Evolutionary conservation across 805 yeast genomes (phyloP).

Genomic region (Starmerella lactis-condensi): DNA sequence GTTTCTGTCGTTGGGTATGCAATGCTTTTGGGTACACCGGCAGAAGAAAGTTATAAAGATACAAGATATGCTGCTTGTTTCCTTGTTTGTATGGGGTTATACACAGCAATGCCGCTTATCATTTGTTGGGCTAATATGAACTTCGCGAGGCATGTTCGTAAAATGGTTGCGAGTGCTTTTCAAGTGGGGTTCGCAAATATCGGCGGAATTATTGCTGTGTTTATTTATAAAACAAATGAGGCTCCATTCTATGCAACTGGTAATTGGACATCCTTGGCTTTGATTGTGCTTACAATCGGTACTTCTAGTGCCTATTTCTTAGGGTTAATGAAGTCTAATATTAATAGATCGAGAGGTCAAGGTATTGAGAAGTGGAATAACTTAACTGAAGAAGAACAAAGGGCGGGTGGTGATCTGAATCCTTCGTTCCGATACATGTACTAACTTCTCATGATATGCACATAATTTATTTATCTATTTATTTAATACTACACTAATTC

Average conservation of each 20-base stretch:
- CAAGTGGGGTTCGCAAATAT: constrained; percentile 57
- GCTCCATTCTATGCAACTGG: constrained; percentile 46
- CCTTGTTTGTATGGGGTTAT: constrained; percentile 38
- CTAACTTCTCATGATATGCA: constrained; percentile 4
- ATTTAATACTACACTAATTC: too few relatives aligned
- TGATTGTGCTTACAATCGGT: constrained; percentile 28
- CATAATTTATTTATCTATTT: too few relatives aligned
- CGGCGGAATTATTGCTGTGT: constrained; percentile 52
- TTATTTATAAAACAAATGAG: constrained; percentile 34
- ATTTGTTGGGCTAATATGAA: constrained; percentile 51
- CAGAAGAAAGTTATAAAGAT: constrained; percentile 20
- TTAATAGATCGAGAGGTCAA: constrained; percentile 15
- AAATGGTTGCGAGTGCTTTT: constrained; percentile 39
- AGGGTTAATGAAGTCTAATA: constrained; percentile 20
- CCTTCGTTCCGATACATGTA: constrained; percentile 21
- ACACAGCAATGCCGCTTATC: constrained; percentile 48
- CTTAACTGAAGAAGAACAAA: constrained; percentile 13
- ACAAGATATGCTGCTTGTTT: constrained; percentile 49
- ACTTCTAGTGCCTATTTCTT: constrained; percentile 23
- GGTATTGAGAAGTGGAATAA: constrained; percentile 16
- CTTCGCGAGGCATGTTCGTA: constrained; percentile 43
- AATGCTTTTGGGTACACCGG: constrained; percentile 32
- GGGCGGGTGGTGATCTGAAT: constrained; percentile 20
- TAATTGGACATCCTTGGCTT: constrained; percentile 32
- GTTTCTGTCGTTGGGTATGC: constrained; percentile 36